Evolutionary conservation across 1,284 basidiomycete genomes (phyloP).

Genomic region (Ceratobasidium sp.): DNA sequence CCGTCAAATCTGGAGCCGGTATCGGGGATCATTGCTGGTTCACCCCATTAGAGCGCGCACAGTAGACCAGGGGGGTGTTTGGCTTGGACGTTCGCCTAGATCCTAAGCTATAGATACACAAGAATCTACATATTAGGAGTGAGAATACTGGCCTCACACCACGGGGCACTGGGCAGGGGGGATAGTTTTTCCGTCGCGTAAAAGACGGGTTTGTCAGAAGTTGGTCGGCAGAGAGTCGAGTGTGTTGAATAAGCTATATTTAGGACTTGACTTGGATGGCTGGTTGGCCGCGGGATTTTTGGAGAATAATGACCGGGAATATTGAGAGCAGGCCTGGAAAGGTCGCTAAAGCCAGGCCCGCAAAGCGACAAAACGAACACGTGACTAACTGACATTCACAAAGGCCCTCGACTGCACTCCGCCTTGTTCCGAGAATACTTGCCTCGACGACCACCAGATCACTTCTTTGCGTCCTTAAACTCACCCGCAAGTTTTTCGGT

Average conservation of each 20-base stretch:
- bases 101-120: too few relatives aligned
- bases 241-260: not conserved
- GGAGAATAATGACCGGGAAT: not conserved
- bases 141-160: too few relatives aligned
- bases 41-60: too few relatives aligned
- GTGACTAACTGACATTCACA: not conserved
- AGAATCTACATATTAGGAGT: too few relatives aligned
- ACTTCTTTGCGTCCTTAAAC: not conserved
- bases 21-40: too few relatives aligned
- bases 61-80: too few relatives aligned
- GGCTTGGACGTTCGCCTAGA: too few relatives aligned
- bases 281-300: not conserved
- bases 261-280: not conserved
- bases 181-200: not conserved
- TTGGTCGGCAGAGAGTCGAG: not conserved
- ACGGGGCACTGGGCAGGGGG: not conserved
- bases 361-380: not conserved
- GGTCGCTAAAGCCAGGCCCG: not conserved
- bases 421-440: constrained; percentile 5
- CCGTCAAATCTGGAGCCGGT: too few relatives aligned
- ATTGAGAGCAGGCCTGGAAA: too few relatives aligned
- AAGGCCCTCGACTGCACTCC: not conserved
- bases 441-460: constrained; percentile 3
- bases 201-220: not conserved
- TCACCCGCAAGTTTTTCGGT: not conserved